Percentiles rank a stretch among this genome's conserved stretches.
Conservation (phyloP, 345 rosid species). For the Gossypioides kirkii region DNA sequence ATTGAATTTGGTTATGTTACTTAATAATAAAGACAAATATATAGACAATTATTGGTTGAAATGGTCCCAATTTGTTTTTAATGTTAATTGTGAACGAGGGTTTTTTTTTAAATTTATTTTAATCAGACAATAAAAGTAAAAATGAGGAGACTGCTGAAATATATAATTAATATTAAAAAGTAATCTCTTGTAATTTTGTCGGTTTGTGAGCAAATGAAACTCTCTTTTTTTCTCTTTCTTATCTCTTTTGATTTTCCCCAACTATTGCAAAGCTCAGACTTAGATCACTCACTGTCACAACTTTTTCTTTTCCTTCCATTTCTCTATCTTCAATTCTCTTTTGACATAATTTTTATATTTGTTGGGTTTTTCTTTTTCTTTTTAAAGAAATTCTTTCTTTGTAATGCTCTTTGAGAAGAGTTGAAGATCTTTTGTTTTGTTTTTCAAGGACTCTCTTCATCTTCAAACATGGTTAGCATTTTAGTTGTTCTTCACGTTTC, state of each 20-base stretch:
- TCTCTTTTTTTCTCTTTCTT: constrained; percentile 20
- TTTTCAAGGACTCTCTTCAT: neutral
- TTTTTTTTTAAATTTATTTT: too few species aligned
- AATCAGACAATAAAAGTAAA: neutral
- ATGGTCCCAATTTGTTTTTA: too few species aligned
- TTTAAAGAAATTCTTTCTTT: neutral
- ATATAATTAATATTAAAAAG: constrained; percentile 6
- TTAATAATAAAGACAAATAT: too few species aligned
- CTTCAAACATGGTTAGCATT: constrained; percentile 32
- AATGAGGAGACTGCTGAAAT: neutral
- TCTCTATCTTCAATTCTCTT: constrained; percentile 10
- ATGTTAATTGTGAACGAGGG: too few species aligned
- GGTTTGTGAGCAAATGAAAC: constrained; percentile 65
- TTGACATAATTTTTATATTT: neutral
- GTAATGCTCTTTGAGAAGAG: neutral
- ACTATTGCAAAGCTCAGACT: constrained; percentile 35
- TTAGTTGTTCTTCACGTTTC: constrained; percentile 15
- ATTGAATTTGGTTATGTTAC: neutral
- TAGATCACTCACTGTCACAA: constrained; percentile 36
- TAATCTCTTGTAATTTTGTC: constrained; percentile 48
- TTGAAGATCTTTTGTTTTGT: constrained; percentile 10
- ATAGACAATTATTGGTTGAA: too few species aligned
- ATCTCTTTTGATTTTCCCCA: neutral
- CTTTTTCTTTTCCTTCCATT: neutral
- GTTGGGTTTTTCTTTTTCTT: neutral